Evolutionary conservation across 129 eudicot genomes (phyloP).

Genomic region (Flaveria ramosissima): DNA sequence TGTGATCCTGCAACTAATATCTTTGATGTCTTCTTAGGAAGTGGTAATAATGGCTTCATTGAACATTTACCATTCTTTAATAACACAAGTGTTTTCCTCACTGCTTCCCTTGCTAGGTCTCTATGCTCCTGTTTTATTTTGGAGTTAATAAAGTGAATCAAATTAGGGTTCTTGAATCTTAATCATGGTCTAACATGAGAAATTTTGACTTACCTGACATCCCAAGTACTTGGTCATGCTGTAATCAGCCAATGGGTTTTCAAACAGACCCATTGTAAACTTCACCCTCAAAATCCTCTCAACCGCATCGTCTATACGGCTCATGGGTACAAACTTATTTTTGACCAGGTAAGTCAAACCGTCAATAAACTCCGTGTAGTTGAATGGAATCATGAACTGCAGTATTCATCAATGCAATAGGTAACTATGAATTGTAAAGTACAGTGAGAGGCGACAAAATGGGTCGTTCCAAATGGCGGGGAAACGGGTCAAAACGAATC

Average conservation of each 20-base stretch:
- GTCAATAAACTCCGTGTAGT: conserved; percentile 59
- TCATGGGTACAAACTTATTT: conserved; percentile 50
- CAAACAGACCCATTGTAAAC: conserved; percentile 65
- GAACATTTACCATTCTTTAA: conserved; percentile 60
- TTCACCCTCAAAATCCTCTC: conserved; percentile 61
- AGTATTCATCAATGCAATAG: conserved; percentile 10
- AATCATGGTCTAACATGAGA: too few relatives aligned
- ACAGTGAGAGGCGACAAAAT: not conserved
- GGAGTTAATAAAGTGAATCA: not conserved
- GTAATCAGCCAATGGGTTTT: conserved; percentile 57
- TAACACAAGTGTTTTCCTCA: conserved; percentile 67
- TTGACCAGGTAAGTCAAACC: conserved; percentile 55
- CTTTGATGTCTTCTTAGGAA: conserved; percentile 57
- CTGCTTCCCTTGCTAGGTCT: conserved; percentile 73
- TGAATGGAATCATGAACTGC: conserved; percentile 64
- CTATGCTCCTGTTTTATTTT: conserved; percentile 48
- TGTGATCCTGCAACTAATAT: conserved; percentile 72
- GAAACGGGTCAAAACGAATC: not conserved
- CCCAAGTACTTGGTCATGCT: conserved; percentile 39
- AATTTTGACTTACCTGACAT: too few relatives aligned
- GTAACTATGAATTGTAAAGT: conserved; percentile 28
- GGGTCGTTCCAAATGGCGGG: not conserved
- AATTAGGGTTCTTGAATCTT: too few relatives aligned
- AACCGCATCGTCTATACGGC: conserved; percentile 65
- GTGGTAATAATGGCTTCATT: conserved; percentile 54